phyloP scores from a whole-genome alignment of 352 stramenopile species.

The Pythium apleroticum region DNA sequence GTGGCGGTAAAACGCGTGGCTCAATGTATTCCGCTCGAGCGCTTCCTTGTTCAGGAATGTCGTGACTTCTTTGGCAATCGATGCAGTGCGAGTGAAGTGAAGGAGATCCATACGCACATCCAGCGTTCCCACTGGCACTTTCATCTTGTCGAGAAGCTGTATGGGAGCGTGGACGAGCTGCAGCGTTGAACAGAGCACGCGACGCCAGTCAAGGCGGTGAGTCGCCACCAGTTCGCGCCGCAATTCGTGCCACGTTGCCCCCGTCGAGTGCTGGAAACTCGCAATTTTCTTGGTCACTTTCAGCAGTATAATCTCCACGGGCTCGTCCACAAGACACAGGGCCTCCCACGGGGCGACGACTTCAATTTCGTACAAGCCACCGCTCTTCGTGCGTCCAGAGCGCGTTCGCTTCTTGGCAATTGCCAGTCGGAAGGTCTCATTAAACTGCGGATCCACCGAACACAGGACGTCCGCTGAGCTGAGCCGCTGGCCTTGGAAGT shows the following conservation, averaged over 20 bases:
- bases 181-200: slow-evolving; percentile 66
- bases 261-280: slow-evolving; percentile 23
- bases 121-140: slow-evolving; percentile 63
- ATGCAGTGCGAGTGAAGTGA: slow-evolving; percentile 45
- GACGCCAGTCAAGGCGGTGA: slow-evolving; percentile 75
- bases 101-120: slow-evolving; percentile 72
- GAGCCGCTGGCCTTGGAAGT: slow-evolving; percentile 61
- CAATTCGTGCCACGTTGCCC: slow-evolving; percentile 43
- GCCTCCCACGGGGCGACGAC: slow-evolving; percentile 64
- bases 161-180: slow-evolving; percentile 73
- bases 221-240: slow-evolving; percentile 60
- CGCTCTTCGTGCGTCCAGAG: slow-evolving; percentile 23
- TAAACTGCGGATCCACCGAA: slow-evolving; percentile 63
- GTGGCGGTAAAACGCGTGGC: slow-evolving; percentile 77
- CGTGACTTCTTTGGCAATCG: slow-evolving; percentile 43
- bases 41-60: slow-evolving; percentile 57
- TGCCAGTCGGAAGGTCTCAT: slow-evolving; percentile 64
- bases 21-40: slow-evolving; percentile 49
- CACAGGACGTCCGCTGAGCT: slow-evolving; percentile 45
- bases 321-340: slow-evolving; percentile 65
- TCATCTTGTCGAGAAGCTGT: slow-evolving; percentile 61
- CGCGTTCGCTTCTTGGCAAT: slow-evolving; percentile 40
- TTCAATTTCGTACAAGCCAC: slow-evolving; percentile 49
- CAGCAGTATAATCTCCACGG: slow-evolving; percentile 54
- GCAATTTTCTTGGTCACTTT: slow-evolving; percentile 60